These are phyloP conservation scores for Lonicera japonica DNA, from an alignment of 129 eudicot species.

Conservation along the genomic window DNA sequence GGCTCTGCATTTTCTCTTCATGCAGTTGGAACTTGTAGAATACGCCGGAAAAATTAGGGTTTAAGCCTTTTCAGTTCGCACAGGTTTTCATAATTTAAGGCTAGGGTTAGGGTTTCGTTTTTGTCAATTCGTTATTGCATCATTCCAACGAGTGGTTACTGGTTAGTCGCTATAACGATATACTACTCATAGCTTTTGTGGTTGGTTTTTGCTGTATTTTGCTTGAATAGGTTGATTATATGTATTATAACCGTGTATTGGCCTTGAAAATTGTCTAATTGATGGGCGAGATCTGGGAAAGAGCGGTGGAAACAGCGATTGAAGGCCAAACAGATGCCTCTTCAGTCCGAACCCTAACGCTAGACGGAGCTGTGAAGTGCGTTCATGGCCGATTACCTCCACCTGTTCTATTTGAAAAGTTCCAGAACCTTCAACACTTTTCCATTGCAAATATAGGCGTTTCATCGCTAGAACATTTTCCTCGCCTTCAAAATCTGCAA, in stretches of 20 bases:
- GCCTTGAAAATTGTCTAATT: slow-evolving; percentile 8
- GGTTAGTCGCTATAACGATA: background rate
- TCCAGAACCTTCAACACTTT: slow-evolving; percentile 64
- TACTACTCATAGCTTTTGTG: slow-evolving; percentile 8
- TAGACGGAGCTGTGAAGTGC: slow-evolving; percentile 95
- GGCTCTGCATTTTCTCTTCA: background rate
- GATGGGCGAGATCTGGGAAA: slow-evolving; percentile 99
- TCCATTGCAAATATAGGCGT: slow-evolving; percentile 84
- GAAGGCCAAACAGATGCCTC: slow-evolving; percentile 67
- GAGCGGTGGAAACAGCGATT: slow-evolving; percentile 90
- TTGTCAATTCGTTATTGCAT: too few species aligned
- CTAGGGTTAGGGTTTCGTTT: slow-evolving; percentile 11
- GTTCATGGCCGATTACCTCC: slow-evolving; percentile 85
- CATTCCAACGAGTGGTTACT: background rate
- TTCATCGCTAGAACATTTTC: slow-evolving; percentile 84
- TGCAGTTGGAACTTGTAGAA: background rate
- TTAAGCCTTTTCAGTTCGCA: slow-evolving; percentile 21
- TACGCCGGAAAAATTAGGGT: slow-evolving; percentile 26
- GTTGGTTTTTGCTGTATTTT: background rate
- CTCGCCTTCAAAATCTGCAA: slow-evolving; percentile 60
- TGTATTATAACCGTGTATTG: background rate
- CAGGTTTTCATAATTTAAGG: slow-evolving; percentile 1
- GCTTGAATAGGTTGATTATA: slow-evolving; percentile 6
- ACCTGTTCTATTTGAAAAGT: slow-evolving; percentile 68
- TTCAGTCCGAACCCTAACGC: slow-evolving; percentile 61